Evolutionary conservation across 768 basidiomycete genomes (phyloP), one percentile per base, ranked within the genome.

Genomic region (Mrakia frigida): DNA sequence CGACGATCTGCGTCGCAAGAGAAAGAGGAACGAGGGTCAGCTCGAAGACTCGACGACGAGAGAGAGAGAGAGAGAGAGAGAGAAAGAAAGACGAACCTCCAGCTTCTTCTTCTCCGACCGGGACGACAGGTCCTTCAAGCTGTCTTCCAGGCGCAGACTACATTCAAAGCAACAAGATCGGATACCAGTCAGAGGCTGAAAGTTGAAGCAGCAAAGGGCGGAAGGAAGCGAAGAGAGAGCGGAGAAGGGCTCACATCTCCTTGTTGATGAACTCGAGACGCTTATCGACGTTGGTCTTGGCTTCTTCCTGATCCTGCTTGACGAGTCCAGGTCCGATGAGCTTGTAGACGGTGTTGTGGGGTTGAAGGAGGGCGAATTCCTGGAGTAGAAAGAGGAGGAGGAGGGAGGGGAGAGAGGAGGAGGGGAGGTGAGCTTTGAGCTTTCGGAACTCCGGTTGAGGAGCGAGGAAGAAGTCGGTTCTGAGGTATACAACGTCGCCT

Each of bases 241-340:
- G 65, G 46, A 61, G 41, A 73, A 43, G 25, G 4, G 84, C 90
- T 75, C 74, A 96, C 95, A 95, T 93, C 84, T 98, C 94, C 74
- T 89, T 85, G 61, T 84, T 86, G 81, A 98, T 98, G 84, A 93
- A 95, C 76, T 92, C 92, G 46, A 98, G 84, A 13, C 96, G 89
- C 68, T 91, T 96, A 80, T 93, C 89, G 33, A 98, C 92, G 81
- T 93, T 97, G 79, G 84, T 85, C 82, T 91, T 91, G 43, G 94
- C 96, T 79, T 97, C 96, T 9, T 84, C 84, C 81, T 90, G 90
- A 79, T 97, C 94, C 84, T 98, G 95, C 80, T 90, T 88, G 13
- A 98, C 89, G 37, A 98, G 87, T 9, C 95, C 91, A 0, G 94
- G 93, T 0, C 96, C 96, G 53, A 96, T 87, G 41, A 92, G 88